Conservation (phyloP, 2,329 filamentous ascomycete genomes). For the Lecanoromycetidae sp. region DNA sequence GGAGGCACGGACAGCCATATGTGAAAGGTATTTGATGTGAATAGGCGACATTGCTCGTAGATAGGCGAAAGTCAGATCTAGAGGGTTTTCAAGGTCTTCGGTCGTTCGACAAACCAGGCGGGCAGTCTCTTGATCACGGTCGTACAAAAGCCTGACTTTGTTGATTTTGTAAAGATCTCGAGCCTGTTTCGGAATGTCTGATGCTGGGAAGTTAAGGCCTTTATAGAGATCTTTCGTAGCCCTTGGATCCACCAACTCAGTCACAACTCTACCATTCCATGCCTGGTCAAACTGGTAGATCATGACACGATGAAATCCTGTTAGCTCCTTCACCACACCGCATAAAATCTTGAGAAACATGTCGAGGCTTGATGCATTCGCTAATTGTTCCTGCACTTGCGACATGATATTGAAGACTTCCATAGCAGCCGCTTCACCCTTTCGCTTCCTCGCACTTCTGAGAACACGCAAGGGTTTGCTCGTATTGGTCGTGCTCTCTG, state of each 20-base stretch:
- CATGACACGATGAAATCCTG: constrained; percentile 86
- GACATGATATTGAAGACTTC: constrained; percentile 83
- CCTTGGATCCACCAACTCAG: constrained; percentile 69
- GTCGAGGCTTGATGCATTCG: constrained; percentile 57
- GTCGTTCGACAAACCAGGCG: constrained; percentile 66
- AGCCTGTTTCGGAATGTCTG: constrained; percentile 74
- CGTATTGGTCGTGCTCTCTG: constrained; percentile 57
- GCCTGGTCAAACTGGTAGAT: constrained; percentile 77
- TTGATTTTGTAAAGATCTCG: constrained; percentile 84
- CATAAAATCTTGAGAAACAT: constrained; percentile 68
- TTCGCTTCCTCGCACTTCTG: constrained; percentile 57
- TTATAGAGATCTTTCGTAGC: constrained; percentile 76
- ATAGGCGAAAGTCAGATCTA: constrained; percentile 77
- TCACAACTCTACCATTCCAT: constrained; percentile 78
- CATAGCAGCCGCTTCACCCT: constrained; percentile 68
- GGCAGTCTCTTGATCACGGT: constrained; percentile 67
- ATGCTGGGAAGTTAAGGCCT: constrained; percentile 76
- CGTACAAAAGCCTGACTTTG: constrained; percentile 77
- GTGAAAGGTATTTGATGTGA: constrained; percentile 71
- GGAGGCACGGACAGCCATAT: constrained; percentile 86
- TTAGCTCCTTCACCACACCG: constrained; percentile 77
- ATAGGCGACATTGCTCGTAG: constrained; percentile 84
- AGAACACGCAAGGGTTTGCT: constrained; percentile 64
- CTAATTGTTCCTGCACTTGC: constrained; percentile 78
- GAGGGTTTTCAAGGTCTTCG: constrained; percentile 59